Base-by-base conservation (phyloP, 768 basidiomycete species). In the Podaxis carcinomalis region DNA sequence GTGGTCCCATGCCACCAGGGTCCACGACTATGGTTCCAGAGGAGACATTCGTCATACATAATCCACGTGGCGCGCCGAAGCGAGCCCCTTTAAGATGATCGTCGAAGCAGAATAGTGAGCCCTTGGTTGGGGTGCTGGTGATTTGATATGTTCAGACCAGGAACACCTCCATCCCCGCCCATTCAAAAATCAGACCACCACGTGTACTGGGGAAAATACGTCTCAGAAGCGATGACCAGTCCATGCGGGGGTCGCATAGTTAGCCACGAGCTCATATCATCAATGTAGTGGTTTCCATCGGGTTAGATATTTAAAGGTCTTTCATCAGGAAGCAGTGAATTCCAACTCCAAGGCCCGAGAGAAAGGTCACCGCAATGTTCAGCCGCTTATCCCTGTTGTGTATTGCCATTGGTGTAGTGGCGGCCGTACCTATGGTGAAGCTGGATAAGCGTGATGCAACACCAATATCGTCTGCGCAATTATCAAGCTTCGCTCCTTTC, bases 401-500 rank as follows among this genome's bases (percentile, higher is more conserved):
- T 63, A 23, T 51, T 61, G 10, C 58, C 47, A 27, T 58, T 4
- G 57, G 23, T 10, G 37, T 40, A 36, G 52, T 57, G n/a, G 56
- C 51, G 1, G 56, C 58, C 52, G 69, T 64, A 36, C 65, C 66
- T 19, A 66, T 49, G 16, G 57, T 42, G 4, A 23, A 46, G 4
- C 44, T 72, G 32, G 59, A 68, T 39, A 63, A 65, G 49, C 67
- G 70, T 21, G 63, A 61, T 40, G 66, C 67, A 6, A 68, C 71
- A 5, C 56, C 67, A 5, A 28, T 75, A 4, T 72, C 78, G 0
- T 11, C 73, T 0, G 50, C 67, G 0, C 69, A 77, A 53, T 67
- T 83, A 46, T 57, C 74, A 10, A 69, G 62, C n/a, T 73, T 81
- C 27, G 70, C 74, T 0, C 82, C 83, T 7, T 84, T 74, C 56